Evolutionary conservation across 441 rosid species (phyloP).

Genomic region (Pelargonium citronellum): DNA sequence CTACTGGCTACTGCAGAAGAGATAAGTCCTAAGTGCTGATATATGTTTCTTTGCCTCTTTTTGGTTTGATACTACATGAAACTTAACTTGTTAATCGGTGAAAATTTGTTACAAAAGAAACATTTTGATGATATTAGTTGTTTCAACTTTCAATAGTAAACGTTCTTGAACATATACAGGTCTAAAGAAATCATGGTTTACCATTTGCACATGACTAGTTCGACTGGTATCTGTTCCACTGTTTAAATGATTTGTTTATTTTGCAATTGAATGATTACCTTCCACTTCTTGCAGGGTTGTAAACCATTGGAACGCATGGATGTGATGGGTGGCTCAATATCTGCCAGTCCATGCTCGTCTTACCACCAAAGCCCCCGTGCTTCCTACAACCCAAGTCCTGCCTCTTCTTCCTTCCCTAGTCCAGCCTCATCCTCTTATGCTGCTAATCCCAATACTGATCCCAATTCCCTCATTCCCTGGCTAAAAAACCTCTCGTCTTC

Average conservation of each 20-base stretch:
- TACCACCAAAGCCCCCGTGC: slow-evolving; percentile 53
- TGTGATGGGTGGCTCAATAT: slow-evolving; percentile 44
- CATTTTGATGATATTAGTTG: too few relatives aligned
- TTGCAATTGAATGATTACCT: slow-evolving; percentile 1
- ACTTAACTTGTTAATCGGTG: not conserved
- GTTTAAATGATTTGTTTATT: not conserved
- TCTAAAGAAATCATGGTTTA: not conserved
- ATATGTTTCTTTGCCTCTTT: too few relatives aligned
- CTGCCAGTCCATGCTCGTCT: slow-evolving; percentile 51
- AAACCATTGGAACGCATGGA: slow-evolving; percentile 55
- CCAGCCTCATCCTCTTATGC: slow-evolving; percentile 53
- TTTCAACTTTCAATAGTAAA: not conserved
- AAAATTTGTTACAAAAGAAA: not conserved
- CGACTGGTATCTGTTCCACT: too few relatives aligned
- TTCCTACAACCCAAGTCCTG: slow-evolving; percentile 56
- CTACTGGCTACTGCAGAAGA: too few relatives aligned
- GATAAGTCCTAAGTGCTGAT: too few relatives aligned
- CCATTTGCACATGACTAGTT: too few relatives aligned
- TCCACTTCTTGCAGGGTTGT: slow-evolving; percentile 42
- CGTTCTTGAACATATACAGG: not conserved
- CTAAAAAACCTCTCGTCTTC: slow-evolving; percentile 61
- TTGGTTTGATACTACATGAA: too few relatives aligned
- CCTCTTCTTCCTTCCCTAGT: slow-evolving; percentile 53
- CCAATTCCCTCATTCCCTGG: slow-evolving; percentile 59
- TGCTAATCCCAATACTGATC: slow-evolving; percentile 42